Evolutionary conservation across 192 early-diverging fungal genomes (phyloP), one percentile per base, ranked within the genome.

Genomic region (Rhizophagus clarus): DNA sequence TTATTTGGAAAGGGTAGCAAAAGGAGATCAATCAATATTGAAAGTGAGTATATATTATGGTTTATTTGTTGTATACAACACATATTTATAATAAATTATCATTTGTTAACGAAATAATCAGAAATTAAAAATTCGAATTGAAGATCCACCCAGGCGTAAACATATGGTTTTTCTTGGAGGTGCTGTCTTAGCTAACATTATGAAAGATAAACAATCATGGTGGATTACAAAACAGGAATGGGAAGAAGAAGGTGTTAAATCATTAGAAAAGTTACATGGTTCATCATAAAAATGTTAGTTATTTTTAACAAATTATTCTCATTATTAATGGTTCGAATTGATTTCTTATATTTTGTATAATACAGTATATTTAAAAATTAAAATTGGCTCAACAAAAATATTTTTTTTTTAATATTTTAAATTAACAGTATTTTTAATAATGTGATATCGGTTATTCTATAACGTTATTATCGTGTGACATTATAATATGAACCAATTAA

Each of bases 151-250:
- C 45, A 89, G 95, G 83, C 94, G 98, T 84, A 98, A 95, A 85
- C 97, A 99, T 84, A 96, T 97, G 94, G 98, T 99, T 20, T 99
- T 98, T 88, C 80, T 98, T 70, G 98, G 98, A 85, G 98, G 98
- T 37, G 95, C 97, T 68, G 98, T 99, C 15, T 85, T 98, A 70
- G 97, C 94, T 32, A 94, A 97, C 77, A 95, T 98, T 63, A 95
- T 98, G 94, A 96, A 97, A 87, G 86, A 95, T 85, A 93, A 93
- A 75, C 93, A 94, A 49, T 82, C 86, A 8, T 93, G 96, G 85
- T 99, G 97, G 98, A 91, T 98, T 64, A 91, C 96, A 45, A 96
- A 95, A 89, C 84, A 90, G 81, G 98, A 99, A 80, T 98, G 96
- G 95, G 92, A 93, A 32, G 98, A 98, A 84, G 84, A 94, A 47